phyloP scores from a whole-genome alignment of 257 asterid species.

The Fraxinus americana region DNA sequence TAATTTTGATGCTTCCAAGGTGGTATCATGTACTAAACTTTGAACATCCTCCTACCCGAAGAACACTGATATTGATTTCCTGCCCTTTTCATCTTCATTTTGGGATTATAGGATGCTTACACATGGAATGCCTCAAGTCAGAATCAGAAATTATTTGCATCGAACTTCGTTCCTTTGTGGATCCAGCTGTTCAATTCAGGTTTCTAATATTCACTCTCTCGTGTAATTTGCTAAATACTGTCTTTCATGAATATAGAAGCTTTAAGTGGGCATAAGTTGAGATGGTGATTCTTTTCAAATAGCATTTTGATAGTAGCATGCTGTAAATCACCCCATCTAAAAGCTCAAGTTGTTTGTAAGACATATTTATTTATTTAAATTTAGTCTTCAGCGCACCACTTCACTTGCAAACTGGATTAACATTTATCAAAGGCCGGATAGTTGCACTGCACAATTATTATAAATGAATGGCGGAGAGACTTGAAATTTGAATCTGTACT shows the following conservation, averaged over 20 bases:
- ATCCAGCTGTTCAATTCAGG: slow-evolving; percentile 65
- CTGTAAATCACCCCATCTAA: neutral
- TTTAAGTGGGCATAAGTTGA: neutral
- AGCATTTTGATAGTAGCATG: neutral
- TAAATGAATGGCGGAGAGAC: neutral
- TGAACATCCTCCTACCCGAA: neutral
- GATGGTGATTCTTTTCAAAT: neutral
- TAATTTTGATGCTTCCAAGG: slow-evolving; percentile 38
- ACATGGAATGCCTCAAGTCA: slow-evolving; percentile 64
- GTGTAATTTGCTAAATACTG: neutral
- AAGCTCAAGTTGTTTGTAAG: neutral
- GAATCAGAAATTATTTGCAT: slow-evolving; percentile 60
- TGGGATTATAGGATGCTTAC: slow-evolving; percentile 46
- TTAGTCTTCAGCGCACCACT: neutral
- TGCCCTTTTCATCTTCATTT: slow-evolving; percentile 10
- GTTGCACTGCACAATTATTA: neutral
- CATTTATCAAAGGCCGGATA: neutral
- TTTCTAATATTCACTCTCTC: slow-evolving; percentile 23
- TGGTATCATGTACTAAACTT: slow-evolving; percentile 20
- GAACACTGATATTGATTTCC: neutral
- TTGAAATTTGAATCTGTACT: neutral
- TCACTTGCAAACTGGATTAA: neutral
- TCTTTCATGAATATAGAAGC: neutral
- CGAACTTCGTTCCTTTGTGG: slow-evolving; percentile 90
- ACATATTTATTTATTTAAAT: neutral